These are phyloP conservation scores for Ganoderma sinense DNA, from an alignment of 1,284 basidiomycete genomes.

Conservation along the genomic window DNA sequence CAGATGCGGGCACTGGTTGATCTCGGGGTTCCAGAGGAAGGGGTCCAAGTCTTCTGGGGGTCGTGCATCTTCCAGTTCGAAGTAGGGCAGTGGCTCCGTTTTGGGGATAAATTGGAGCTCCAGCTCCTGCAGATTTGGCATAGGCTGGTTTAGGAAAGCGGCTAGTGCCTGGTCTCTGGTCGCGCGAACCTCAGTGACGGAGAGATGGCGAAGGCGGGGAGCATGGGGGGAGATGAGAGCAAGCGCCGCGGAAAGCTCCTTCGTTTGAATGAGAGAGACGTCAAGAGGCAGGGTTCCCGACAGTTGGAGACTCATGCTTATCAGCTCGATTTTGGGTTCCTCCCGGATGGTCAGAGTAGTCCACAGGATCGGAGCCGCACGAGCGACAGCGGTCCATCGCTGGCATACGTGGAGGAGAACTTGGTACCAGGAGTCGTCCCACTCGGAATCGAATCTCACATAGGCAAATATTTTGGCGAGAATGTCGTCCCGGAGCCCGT, in stretches of 20 bases:
- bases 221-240: neutral
- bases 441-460: neutral
- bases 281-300: neutral
- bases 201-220: neutral
- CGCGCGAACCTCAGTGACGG: neutral
- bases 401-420: conserved; percentile 11
- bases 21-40: neutral
- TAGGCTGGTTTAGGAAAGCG: neutral
- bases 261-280: neutral
- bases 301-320: neutral
- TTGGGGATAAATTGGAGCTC: neutral
- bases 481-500: neutral
- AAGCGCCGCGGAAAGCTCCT: neutral
- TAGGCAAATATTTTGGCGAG: neutral
- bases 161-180: neutral
- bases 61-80: neutral
- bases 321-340: neutral
- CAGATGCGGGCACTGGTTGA: neutral
- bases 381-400: conserved; percentile 9
- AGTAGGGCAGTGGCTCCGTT: neutral
- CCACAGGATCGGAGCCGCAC: conserved; percentile 5
- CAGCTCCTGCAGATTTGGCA: neutral
- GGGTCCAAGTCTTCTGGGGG: neutral
- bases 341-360: neutral
- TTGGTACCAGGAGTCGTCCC: conserved; percentile 9